phyloP scores from a whole-genome alignment of 768 basidiomycete species.

The Lactifluus rugatus region DNA sequence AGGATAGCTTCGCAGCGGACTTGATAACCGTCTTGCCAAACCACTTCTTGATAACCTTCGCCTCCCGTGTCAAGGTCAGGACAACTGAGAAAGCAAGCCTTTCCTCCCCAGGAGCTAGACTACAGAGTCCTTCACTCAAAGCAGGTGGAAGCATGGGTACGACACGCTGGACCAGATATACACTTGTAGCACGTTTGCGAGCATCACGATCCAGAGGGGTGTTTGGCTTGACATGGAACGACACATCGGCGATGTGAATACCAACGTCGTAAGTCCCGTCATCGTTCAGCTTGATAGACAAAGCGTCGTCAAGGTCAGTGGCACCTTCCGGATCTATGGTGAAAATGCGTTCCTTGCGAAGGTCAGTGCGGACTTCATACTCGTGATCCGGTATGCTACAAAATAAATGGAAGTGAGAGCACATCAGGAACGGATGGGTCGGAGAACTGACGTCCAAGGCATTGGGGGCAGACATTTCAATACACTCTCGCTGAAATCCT shows the following conservation, averaged over 20 bases:
- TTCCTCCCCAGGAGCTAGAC: conserved; percentile 78
- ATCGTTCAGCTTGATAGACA: conserved; percentile 81
- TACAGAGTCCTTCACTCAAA: conserved; percentile 90
- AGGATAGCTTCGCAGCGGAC: conserved; percentile 80
- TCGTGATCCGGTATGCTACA: conserved; percentile 81
- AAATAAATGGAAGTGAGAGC: conserved; percentile 16
- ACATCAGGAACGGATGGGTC: background rate
- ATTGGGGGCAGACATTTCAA: conserved; percentile 91
- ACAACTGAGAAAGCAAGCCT: conserved; percentile 85
- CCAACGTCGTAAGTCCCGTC: conserved; percentile 91
- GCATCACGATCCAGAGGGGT: conserved; percentile 98
- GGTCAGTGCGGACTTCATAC: conserved; percentile 77
- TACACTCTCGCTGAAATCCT: conserved; percentile 93
- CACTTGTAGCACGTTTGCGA: conserved; percentile 91
- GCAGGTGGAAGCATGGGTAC: conserved; percentile 96
- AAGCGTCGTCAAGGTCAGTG: conserved; percentile 90
- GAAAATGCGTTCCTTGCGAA: conserved; percentile 79
- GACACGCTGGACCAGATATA: conserved; percentile 91
- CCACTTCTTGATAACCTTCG: conserved; percentile 76
- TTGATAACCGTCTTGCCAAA: conserved; percentile 90
- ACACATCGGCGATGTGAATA: conserved; percentile 95
- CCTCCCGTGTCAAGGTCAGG: conserved; percentile 80
- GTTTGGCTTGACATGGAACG: conserved; percentile 89
- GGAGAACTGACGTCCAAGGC: conserved; percentile 72
- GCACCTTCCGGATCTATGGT: conserved; percentile 87